Base-by-base conservation (phyloP, 1,139 yeast genomes). In the Candida tropicalis region DNA sequence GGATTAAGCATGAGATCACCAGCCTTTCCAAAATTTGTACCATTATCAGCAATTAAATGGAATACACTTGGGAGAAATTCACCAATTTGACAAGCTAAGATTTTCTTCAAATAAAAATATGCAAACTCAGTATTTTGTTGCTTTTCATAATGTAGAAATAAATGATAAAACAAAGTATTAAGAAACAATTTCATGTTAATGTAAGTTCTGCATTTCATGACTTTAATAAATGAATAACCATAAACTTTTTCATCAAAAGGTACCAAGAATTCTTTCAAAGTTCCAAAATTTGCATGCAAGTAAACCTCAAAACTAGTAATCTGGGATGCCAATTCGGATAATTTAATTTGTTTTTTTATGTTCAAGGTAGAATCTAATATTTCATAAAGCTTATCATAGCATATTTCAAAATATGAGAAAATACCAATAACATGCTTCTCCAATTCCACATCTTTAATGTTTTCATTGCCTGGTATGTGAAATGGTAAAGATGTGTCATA, bases 1-100 rank as follows among this genome's bases (percentile, higher is more conserved):
- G 76, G 76, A 44, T 62, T 71, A 42, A 72, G 49, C 9, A 71
- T 56, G 40, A 70, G 53, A 50, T 70, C 75, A 0, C 75, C 61
- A n/a, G 45, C 45, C 8, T 59, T 60, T 3, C 71, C 75, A 50
- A 72, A 70, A 44, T 65, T 60, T 3, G 50, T 45, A 25, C 56
- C 53, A 46, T 63, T 66, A 37, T 62, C 60, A 34, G 47, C 46
- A 36, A 70, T 55, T 31, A 73, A 53, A 12, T 60, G 59, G 41
- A 55, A 51, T 36, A 59, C 54, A n/a, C 55, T 57, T 3, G 73
- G 71, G 13, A 68, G 44, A 40, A 68, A 54, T 25, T 67, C 73
- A 8, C 59, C 49, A 36, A 57, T 50, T 5, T 53, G 39, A 3
- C 57, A 52, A 0, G 61, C 44, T 15, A 65, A 38, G 4, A 65